Conservation (phyloP, 2,329 filamentous ascomycete genomes). For the Stagonosporopsis tanaceti region DNA sequence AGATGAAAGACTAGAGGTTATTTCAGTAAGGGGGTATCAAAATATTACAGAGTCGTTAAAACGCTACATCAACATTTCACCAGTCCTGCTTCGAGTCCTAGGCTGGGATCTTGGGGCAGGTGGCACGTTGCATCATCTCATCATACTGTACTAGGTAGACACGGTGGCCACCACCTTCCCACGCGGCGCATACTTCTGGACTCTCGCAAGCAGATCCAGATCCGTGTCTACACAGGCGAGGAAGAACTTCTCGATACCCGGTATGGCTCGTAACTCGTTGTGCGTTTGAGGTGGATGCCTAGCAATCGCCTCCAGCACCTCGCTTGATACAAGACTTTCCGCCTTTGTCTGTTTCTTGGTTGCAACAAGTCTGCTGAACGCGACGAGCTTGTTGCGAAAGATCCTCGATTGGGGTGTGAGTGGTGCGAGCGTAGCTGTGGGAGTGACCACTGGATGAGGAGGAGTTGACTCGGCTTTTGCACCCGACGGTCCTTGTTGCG, state of each 20-base stretch:
- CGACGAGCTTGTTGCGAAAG: slow-evolving; percentile 39
- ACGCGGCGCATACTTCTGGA: slow-evolving; percentile 33
- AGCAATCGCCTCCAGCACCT: slow-evolving; percentile 35
- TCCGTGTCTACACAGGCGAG: slow-evolving; percentile 30
- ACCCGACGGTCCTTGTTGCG: not conserved
- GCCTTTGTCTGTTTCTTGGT: slow-evolving; percentile 18
- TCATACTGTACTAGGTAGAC: no score
- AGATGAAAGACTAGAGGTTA: not conserved
- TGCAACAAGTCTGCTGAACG: slow-evolving; percentile 39
- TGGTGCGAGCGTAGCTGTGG: not conserved
- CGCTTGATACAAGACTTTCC: slow-evolving; percentile 28
- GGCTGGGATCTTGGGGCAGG: no score
- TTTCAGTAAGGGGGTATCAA: not conserved
- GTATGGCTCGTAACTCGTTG: slow-evolving; percentile 36
- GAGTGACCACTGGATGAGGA: not conserved
- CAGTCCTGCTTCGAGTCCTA: not conserved
- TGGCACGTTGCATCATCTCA: no score
- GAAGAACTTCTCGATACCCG: slow-evolving; percentile 33
- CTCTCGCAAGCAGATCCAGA: slow-evolving; percentile 36
- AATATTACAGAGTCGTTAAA: not conserved
- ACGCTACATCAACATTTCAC: not conserved
- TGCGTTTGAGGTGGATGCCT: slow-evolving; percentile 26
- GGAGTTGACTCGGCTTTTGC: not conserved
- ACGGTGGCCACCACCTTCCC: not conserved
- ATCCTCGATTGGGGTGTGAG: slow-evolving; percentile 14